Evolutionary conservation across 495 filamentous ascomycete genomes (phyloP).

Genomic region (Lophiotrema nucula): DNA sequence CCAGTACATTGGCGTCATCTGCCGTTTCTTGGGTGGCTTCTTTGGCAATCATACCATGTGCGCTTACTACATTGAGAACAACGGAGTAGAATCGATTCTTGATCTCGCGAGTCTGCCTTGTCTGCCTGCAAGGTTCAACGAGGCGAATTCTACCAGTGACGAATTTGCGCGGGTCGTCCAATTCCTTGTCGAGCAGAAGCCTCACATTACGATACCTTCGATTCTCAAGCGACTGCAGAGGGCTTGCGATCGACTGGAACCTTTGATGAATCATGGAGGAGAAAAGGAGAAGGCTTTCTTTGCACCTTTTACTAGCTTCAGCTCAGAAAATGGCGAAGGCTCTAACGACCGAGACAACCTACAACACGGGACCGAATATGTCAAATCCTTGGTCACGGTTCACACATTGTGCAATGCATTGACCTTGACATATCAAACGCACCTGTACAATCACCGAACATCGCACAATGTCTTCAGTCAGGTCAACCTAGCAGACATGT

Average conservation of each 20-base stretch:
- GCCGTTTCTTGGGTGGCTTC: constrained; percentile 74
- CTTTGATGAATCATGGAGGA: constrained; percentile 56
- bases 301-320: constrained; percentile 54
- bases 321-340: not conserved
- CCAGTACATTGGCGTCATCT: constrained; percentile 71
- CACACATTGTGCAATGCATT: constrained; percentile 73
- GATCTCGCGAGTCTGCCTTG: constrained; percentile 78
- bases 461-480: constrained; percentile 61
- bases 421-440: constrained; percentile 66
- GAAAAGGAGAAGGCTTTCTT: constrained; percentile 61
- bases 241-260: constrained; percentile 64
- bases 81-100: constrained; percentile 80
- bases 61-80: constrained; percentile 68
- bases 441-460: constrained; percentile 60
- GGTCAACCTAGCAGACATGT: constrained; percentile 79
- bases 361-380: constrained; percentile 65
- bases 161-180: constrained; percentile 72
- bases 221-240: constrained; percentile 70
- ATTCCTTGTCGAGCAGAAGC: constrained; percentile 76
- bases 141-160: constrained; percentile 49
- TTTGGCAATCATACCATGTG: constrained; percentile 75
- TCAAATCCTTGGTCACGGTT: constrained; percentile 71
- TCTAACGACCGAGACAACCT: constrained; percentile 40
- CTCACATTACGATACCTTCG: constrained; percentile 77
- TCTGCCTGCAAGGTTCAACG: constrained; percentile 71